These are phyloP conservation scores for Marasmius tenuissimus DNA, from an alignment of 1,284 basidiomycete genomes.

Conservation along the genomic window DNA sequence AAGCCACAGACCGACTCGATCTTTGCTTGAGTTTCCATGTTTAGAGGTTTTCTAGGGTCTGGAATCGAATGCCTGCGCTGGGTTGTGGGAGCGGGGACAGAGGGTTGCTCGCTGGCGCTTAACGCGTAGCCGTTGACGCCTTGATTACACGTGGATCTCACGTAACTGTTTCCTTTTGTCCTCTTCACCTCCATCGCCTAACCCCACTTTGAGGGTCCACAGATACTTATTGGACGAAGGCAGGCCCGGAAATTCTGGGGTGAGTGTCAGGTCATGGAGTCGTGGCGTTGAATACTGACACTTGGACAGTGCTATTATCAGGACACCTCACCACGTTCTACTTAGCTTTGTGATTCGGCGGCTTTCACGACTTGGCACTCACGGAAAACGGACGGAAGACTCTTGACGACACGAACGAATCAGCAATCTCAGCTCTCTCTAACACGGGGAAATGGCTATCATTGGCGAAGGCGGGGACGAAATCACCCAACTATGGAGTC, in stretches of 20 bases:
- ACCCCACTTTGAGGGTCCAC: neutral
- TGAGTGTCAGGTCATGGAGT: too few species aligned
- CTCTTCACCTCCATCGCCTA: too few species aligned
- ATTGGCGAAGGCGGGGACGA: conserved; percentile 47
- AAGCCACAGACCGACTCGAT: conserved; percentile 75
- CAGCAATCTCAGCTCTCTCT: too few species aligned
- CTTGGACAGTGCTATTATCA: too few species aligned
- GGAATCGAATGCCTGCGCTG: too few species aligned
- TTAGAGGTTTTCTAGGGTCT: neutral
- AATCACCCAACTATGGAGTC: conserved; percentile 66
- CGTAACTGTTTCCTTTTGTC: neutral
- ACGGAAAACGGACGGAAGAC: too few species aligned
- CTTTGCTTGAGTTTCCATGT: conserved; percentile 63
- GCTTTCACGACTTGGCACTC: too few species aligned
- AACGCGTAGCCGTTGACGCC: neutral
- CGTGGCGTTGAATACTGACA: too few species aligned
- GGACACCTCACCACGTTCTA: too few species aligned
- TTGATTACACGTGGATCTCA: neutral
- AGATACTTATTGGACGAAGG: neutral
- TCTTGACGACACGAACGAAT: too few species aligned
- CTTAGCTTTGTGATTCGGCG: too few species aligned
- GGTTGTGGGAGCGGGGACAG: neutral
- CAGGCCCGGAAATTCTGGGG: neutral
- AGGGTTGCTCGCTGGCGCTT: neutral
- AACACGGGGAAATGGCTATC: conserved; percentile 32